phyloP scores from a whole-genome alignment of 805 yeast species.

The Lipomyces starkeyi region DNA sequence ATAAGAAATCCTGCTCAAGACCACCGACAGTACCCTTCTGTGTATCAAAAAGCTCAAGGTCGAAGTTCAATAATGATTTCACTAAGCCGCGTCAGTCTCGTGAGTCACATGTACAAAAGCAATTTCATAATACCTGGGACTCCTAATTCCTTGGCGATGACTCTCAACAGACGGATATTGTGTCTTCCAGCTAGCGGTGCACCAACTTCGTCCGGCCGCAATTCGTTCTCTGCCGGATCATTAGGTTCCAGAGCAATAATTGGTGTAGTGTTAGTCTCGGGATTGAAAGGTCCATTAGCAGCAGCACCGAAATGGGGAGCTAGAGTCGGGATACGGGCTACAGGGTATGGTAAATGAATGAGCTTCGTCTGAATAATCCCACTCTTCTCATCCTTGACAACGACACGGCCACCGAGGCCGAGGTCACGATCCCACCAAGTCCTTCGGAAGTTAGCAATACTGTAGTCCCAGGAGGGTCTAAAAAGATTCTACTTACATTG shows the following conservation, averaged over 20 bases:
- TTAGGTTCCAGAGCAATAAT: conserved; percentile 63
- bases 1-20: conserved; percentile 72
- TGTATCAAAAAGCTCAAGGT: conserved; percentile 79
- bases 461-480: neutral
- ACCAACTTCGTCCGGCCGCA: conserved; percentile 42
- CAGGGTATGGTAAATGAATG: conserved; percentile 51
- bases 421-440: conserved; percentile 87
- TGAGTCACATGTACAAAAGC: neutral
- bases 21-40: conserved; percentile 84
- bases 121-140: conserved; percentile 44
- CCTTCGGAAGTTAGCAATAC: conserved; percentile 35
- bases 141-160: conserved; percentile 65
- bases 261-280: conserved; percentile 79
- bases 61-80: conserved; percentile 68
- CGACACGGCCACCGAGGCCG: conserved; percentile 80
- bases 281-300: conserved; percentile 72
- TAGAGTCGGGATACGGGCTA: conserved; percentile 81
- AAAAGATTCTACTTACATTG: conserved; percentile 22
- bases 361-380: conserved; percentile 45
- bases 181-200: conserved; percentile 42
- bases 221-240: conserved; percentile 41
- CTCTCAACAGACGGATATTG: conserved; percentile 68
- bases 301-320: conserved; percentile 87
- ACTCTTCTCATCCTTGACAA: conserved; percentile 53
- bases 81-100: conserved; percentile 46